Evolutionary conservation across 768 basidiomycete species (phyloP).

Genomic region (Phylloporus sp.): DNA sequence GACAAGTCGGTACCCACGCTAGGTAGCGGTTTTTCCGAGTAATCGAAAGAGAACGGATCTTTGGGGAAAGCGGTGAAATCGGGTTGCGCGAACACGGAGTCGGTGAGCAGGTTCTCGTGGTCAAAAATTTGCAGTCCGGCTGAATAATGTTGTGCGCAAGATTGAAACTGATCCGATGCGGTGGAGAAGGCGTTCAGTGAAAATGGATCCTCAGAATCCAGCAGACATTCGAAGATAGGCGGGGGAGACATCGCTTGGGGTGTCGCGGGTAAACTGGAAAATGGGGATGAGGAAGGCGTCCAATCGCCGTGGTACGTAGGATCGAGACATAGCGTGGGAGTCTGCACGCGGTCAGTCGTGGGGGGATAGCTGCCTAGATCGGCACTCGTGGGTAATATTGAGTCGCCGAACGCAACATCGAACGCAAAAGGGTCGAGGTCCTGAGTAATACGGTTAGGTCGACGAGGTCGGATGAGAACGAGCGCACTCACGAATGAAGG

Average conservation of each 20-base stretch:
- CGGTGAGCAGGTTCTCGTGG: constrained; percentile 9
- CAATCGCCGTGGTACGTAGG: constrained; percentile 37
- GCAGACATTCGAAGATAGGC: constrained; percentile 20
- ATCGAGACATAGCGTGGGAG: constrained; percentile 37
- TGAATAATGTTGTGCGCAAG: constrained; percentile 19
- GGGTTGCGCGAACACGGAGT: constrained; percentile 15
- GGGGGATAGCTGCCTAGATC: constrained; percentile 21
- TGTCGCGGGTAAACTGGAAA: constrained; percentile 41
- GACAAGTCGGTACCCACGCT: constrained; percentile 25
- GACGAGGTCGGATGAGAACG: neutral
- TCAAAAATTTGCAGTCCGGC: constrained; percentile 18
- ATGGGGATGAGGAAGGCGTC: constrained; percentile 40
- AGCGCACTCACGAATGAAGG: constrained; percentile 44
- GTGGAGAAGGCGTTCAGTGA: constrained; percentile 16
- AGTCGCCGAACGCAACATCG: constrained; percentile 26
- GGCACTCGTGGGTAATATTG: constrained; percentile 20
- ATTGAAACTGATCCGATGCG: constrained; percentile 7
- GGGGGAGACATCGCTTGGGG: constrained; percentile 35
- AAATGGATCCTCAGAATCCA: constrained; percentile 23
- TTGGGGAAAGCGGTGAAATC: constrained; percentile 24
- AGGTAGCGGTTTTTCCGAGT: constrained; percentile 19
- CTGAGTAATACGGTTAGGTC: constrained; percentile 9
- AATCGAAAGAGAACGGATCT: constrained; percentile 22
- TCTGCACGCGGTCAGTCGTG: constrained; percentile 21
- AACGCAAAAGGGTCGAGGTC: constrained; percentile 30